Evolutionary conservation across 257 asterid genomes (phyloP), one percentile per base, ranked within the genome.

Genomic region (Fraxinus pennsylvanica): DNA sequence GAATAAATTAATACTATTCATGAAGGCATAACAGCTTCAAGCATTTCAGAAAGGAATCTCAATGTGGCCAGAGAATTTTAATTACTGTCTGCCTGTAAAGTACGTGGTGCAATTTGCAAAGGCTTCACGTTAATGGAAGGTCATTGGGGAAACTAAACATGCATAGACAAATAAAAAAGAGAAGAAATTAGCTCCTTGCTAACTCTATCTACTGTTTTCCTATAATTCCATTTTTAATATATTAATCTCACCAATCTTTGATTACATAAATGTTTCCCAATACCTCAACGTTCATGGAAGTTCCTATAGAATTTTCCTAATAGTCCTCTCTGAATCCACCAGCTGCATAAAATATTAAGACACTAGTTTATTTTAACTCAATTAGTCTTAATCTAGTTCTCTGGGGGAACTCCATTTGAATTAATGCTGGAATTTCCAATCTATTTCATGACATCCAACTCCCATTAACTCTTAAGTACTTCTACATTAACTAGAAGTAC

Each of bases 61-160:
- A 74, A 19, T 43, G 79, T 74, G 5, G 74, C 36, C 71, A 45
- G 29, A 30, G 68, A 52, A 71, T 36, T 78, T 27, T 19, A 32
- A 41, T 30, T 22, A 67, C 35, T 13, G 14, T 22, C 50, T 17
- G 1, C 63, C 73, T 59, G 15, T 12, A 39, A 30, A 39, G 67
- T n/a, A 41, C 19, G 22, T 12, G 32, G n/a, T 38, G 45, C 10
- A 72, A 47, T 47, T 33, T 43, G 6, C 80, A 45, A 35, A 61
- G 17, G 66, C 36, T 15, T 68, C 45, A 15, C 2, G 25, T 33
- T 68, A 39, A 33, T 13, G 47, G 73, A 33, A 68, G 73, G 27
- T 33, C 73, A 68, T 68, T 32, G 10, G 9, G 73, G 45, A 68
- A 29, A 68, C 5, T 12, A n/a, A 33, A 68, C 73, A 4, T 29